Base-by-base conservation (phyloP, 2,329 filamentous ascomycete genomes). In the Ophiosphaerella korrae region DNA sequence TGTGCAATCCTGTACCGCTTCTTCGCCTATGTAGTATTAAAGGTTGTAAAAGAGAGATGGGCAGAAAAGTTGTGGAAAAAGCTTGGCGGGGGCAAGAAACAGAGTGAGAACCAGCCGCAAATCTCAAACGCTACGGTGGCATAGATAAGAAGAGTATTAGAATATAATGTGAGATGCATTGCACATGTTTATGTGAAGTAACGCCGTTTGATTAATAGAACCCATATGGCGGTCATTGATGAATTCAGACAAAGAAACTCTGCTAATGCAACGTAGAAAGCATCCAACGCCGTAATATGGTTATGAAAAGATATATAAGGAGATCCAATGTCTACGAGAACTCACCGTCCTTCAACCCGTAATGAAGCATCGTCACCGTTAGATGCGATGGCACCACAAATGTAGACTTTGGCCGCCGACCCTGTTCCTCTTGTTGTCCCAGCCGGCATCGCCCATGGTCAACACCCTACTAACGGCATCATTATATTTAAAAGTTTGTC, bases 1-100 rank as follows among this genome's bases (percentile, higher is more conserved):
- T 85, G 83, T 49, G 79, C 86, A 1, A 77, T 91, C 1, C 77
- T 82, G 6, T 92, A 92, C 71, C 76, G 89, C 7, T 29, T 88
- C 3, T 63, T 90, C 8, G 84, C 86, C 0, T 89, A 84, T 78
- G 64, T 74, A 3, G 53, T 88, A 39, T 56, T 89, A 55, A 81
- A 82, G 63, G 62, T 77, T 11, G 79, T 78, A 54, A 80, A 84
- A 62, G 82, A 78, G 45, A 76, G 80, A 52, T 85, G 83, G 82
- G 9, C 70, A 1, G 65, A 66, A 1, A 66, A 52, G 36, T 3
- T 61, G n/a, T 72, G 67, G 69, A 61, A 51, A 29, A 68, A 53
- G 21, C n/a, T 65, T 13, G 56, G 61, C 11, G 57, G 52, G 2
- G 54, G 57, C 1, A 55, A 58, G 41, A 62, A 59, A 50, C 43